These are phyloP conservation scores for Lycium ferocissimum DNA, from an alignment of 257 asterid species.

Conservation along the genomic window DNA sequence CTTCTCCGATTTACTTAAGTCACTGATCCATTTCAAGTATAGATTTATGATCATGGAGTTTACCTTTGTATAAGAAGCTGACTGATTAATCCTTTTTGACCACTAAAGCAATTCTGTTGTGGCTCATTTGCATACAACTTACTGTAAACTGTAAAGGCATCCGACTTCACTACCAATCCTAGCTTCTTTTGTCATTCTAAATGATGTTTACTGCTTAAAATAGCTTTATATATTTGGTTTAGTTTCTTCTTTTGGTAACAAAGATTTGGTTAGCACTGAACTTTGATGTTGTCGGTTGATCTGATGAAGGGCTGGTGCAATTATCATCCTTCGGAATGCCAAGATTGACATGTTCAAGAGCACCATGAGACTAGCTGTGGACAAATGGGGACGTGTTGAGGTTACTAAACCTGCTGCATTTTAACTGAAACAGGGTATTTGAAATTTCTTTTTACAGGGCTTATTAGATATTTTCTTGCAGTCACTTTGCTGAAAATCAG, in stretches of 20 bases:
- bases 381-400: too few species aligned
- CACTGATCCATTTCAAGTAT: background rate
- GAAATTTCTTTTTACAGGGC: too few species aligned
- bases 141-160: background rate
- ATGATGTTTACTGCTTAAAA: background rate
- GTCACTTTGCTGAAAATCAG: too few species aligned
- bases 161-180: background rate
- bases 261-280: background rate
- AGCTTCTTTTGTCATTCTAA: background rate
- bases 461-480: too few species aligned
- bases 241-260: background rate
- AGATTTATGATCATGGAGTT: background rate
- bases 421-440: too few species aligned
- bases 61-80: background rate
- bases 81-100: background rate
- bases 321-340: too few species aligned
- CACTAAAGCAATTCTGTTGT: background rate
- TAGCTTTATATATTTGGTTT: background rate
- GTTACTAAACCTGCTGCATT: too few species aligned
- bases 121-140: background rate
- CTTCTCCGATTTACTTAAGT: background rate
- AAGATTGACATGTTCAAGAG: too few species aligned
- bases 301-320: too few species aligned
- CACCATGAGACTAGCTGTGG: too few species aligned
- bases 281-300: slow-evolving; percentile 51